Evolutionary conservation across 768 basidiomycete species (phyloP), one percentile per base, ranked within the genome.

Genomic region (Amyloporia xantha): DNA sequence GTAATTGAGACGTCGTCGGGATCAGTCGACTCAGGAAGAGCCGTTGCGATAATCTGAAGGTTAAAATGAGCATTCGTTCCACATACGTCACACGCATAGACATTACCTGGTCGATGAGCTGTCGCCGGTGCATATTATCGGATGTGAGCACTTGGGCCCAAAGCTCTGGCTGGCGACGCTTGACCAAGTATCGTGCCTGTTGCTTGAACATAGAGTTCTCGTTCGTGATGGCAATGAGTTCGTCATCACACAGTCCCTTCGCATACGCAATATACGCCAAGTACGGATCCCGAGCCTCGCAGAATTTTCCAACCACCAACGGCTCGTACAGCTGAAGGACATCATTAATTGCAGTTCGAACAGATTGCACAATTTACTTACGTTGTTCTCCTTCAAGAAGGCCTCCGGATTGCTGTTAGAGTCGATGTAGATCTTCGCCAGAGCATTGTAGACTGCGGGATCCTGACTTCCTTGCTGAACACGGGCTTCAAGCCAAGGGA

Each of bases 161-260:
- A 25, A 99, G 81, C 53, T 98, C 96, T 13, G 88, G 82, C 53
- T 91, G 84, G 53, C 96, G 90, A 58, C 96, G 85, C 69, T 94
- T 96, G 62, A 97, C 90, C 50, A 99, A 81, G 69, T 99, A 99
- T 24, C 96, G 86, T 45, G 96, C 91, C 68, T 98, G 96, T 61
- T 99, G 95, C 70, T 98, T 99, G 79, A 94, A 99, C 96, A 99
- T 99, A 11, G 93, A 85, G 72, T 99, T 99, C 56, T 95, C 94
- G 63, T 98, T 98, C 41, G 96, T 98, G 66, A 99, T 95, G 19
- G 81, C 67, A 62, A 99, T 94, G 51, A 99, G 79, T 68, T 99
- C 96, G 4, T 98, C 92, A 56, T 99, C 96, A 63, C 96, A 99
- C 68, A 97, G 87, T 49, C 96, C 96, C 66, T 98, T 98, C 30